Evolutionary conservation across 2,329 filamentous ascomycete species (phyloP).

Genomic region (Aphanoascus verrucosus): DNA sequence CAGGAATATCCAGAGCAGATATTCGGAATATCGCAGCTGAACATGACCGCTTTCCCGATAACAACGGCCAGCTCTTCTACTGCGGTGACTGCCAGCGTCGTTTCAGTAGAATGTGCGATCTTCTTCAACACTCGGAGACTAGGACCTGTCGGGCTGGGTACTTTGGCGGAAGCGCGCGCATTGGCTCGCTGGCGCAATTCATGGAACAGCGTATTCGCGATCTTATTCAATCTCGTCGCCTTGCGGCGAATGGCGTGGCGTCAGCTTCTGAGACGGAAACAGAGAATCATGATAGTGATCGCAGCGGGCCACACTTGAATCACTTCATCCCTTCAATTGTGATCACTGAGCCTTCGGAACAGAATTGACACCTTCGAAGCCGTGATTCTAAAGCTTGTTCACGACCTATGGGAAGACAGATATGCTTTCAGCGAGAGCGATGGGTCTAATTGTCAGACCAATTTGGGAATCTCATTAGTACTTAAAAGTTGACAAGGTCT

Average conservation of each 20-base stretch:
- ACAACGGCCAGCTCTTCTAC: slow-evolving; percentile 11
- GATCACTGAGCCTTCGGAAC: neutral
- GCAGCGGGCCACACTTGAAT: too few relatives aligned
- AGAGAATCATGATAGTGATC: neutral
- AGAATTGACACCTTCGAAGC: neutral
- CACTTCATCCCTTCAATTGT: slow-evolving; percentile 1
- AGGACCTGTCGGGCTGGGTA: slow-evolving; percentile 17
- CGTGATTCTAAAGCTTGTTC: neutral
- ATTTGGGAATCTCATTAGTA: too few relatives aligned
- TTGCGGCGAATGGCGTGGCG: too few relatives aligned
- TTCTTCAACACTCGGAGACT: slow-evolving; percentile 19
- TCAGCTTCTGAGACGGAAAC: neutral
- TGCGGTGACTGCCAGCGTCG: slow-evolving; percentile 15
- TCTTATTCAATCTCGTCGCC: neutral
- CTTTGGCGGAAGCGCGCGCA: slow-evolving; percentile 9
- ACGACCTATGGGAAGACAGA: neutral
- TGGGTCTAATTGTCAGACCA: too few relatives aligned
- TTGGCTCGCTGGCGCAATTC: slow-evolving; percentile 15
- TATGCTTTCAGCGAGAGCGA: neutral
- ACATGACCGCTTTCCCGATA: neutral
- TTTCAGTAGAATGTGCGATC: slow-evolving; percentile 17
- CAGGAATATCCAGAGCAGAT: slow-evolving; percentile 14
- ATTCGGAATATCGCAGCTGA: slow-evolving; percentile 13
- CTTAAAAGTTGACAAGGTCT: too few relatives aligned
- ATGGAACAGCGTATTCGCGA: slow-evolving; percentile 8